Percentiles rank a stretch among this genome's conserved stretches.
Conservation (phyloP, 495 filamentous ascomycete species). For the Friedmanniomyces simplex region DNA sequence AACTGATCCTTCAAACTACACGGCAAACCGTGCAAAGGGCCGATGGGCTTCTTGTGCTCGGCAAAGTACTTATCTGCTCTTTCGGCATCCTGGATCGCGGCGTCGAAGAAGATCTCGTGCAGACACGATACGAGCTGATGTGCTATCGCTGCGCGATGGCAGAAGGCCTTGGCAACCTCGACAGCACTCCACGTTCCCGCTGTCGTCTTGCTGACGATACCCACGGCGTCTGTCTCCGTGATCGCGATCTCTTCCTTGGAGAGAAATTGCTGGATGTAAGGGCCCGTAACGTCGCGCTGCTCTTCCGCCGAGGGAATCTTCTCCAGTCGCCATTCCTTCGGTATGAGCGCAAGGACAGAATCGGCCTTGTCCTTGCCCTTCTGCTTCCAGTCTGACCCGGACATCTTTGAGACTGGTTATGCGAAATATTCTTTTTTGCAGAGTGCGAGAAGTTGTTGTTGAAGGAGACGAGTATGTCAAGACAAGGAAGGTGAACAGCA, state of each 20-base stretch:
- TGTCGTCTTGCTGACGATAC: constrained; percentile 27
- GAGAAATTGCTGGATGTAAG: constrained; percentile 49
- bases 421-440: no score
- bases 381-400: constrained; percentile 34
- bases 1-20: constrained; percentile 63
- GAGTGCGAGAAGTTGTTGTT: no score
- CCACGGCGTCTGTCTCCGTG: constrained; percentile 33
- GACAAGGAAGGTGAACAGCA: no score
- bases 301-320: constrained; percentile 40
- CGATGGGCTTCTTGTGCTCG: constrained; percentile 27
- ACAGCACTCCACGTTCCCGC: constrained; percentile 32
- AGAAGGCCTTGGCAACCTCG: constrained; percentile 34
- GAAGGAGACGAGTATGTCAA: no score
- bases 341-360: constrained; percentile 45
- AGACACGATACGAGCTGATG: constrained; percentile 38
- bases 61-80: constrained; percentile 28
- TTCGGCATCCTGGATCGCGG: constrained; percentile 27
- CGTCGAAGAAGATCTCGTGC: constrained; percentile 33
- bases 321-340: constrained; percentile 45
- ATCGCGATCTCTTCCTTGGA: constrained; percentile 41
- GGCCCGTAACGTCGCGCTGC: constrained; percentile 51
- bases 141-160: constrained; percentile 33
- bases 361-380: constrained; percentile 43
- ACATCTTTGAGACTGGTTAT: not conserved
- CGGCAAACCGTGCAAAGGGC: constrained; percentile 55